These are phyloP conservation scores for Fragilaria radians DNA, from an alignment of 108 stramenopile genomes.

Conservation along the genomic window DNA sequence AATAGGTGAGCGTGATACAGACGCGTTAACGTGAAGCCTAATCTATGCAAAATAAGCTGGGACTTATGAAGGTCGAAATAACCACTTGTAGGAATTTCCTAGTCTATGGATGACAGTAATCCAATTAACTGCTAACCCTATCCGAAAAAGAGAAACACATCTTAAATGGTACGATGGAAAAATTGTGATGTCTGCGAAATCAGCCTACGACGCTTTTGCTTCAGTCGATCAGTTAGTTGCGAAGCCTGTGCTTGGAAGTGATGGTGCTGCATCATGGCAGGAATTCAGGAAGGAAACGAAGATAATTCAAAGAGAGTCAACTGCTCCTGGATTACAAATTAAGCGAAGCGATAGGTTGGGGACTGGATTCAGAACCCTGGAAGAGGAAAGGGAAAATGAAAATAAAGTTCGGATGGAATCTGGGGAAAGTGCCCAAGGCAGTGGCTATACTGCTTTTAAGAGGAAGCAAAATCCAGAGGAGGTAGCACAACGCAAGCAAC, in stretches of 20 bases:
- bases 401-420: constrained; percentile 43
- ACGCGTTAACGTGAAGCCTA: too few relatives aligned
- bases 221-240: constrained; percentile 69
- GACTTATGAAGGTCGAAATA: too few relatives aligned
- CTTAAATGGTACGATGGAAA: too few relatives aligned
- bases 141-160: too few relatives aligned
- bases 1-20: too few relatives aligned
- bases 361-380: constrained; percentile 51
- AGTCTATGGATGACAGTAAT: too few relatives aligned
- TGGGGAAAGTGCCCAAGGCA: constrained; percentile 39
- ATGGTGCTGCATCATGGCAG: constrained; percentile 78
- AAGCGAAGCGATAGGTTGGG: constrained; percentile 61
- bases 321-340: constrained; percentile 64
- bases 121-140: too few relatives aligned
- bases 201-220: constrained; percentile 58
- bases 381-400: constrained; percentile 66
- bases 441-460: constrained; percentile 64
- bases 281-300: constrained; percentile 42
- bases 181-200: too few relatives aligned
- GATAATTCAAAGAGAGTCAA: constrained; percentile 4
- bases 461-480: constrained; percentile 42
- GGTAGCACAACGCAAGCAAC: constrained; percentile 30
- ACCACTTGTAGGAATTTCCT: too few relatives aligned
- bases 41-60: too few relatives aligned
- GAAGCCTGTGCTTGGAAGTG: constrained; percentile 73